A percentile compares a stretch with the other conserved stretches of the same genome.
Conservation (phyloP, 1,139 yeast genomes). For the Hyphopichia fennica region DNA sequence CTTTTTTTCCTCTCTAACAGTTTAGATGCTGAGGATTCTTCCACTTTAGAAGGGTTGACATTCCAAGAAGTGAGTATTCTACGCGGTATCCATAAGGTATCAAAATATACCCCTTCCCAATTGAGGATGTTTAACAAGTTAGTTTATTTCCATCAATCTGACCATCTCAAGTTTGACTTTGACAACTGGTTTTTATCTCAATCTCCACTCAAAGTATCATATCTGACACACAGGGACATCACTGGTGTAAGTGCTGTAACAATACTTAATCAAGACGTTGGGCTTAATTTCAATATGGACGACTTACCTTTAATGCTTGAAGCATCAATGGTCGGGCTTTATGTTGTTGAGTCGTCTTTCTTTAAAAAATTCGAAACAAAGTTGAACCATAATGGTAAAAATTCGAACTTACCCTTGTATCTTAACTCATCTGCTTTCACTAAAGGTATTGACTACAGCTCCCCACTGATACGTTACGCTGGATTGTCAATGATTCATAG, state of each 20-base stretch:
- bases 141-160: conserved; percentile 51
- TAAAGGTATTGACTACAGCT: conserved; percentile 13
- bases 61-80: conserved; percentile 16
- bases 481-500: conserved; percentile 64
- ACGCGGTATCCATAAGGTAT: conserved; percentile 29
- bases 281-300: conserved; percentile 23
- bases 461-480: conserved; percentile 16
- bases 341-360: conserved; percentile 22
- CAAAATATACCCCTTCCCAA: conserved; percentile 51
- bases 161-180: conserved; percentile 41
- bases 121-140: conserved; percentile 52
- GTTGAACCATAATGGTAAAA: neutral
- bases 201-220: conserved; percentile 54
- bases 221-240: conserved; percentile 11
- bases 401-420: conserved; percentile 15
- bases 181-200: conserved; percentile 41
- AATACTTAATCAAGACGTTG: conserved; percentile 32
- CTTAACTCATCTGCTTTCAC: conserved; percentile 16
- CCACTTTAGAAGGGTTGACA: conserved; percentile 20
- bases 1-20: conserved; percentile 38
- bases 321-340: conserved; percentile 54
- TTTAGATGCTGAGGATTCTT: conserved; percentile 17
- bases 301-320: conserved; percentile 51
- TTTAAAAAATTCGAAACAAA: neutral
- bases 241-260: conserved; percentile 41